Conservation (phyloP, 164 flowering plant genomes). For the Chimonanthus praecox region DNA sequence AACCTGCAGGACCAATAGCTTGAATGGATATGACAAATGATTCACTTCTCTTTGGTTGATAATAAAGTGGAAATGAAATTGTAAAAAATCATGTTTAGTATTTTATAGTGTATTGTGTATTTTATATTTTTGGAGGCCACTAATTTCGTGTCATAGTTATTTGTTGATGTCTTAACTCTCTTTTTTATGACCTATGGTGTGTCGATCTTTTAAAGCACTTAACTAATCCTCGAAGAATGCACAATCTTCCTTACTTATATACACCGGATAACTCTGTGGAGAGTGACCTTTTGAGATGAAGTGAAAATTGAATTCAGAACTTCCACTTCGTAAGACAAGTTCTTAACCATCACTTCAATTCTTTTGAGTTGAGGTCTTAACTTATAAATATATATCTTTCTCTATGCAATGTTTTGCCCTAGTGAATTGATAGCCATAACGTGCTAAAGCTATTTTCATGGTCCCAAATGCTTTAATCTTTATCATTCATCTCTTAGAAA, state of each 20-base stretch:
- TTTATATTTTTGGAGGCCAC: not conserved
- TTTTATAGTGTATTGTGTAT: not conserved
- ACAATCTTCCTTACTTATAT: too few species aligned
- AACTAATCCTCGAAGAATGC: too few species aligned
- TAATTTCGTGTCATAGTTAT: not conserved
- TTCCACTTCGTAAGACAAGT: too few species aligned
- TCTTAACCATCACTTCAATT: too few species aligned
- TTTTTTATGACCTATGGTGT: too few species aligned
- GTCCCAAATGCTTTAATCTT: not conserved
- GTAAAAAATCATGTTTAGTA: too few species aligned
- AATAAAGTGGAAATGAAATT: not conserved
- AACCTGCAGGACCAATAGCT: not conserved
- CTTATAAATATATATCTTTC: too few species aligned
- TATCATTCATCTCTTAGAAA: conserved; percentile 1
- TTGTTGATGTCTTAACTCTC: too few species aligned
- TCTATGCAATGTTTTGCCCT: not conserved
- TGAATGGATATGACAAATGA: not conserved
- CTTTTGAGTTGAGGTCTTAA: too few species aligned
- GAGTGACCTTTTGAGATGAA: too few species aligned
- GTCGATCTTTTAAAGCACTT: not conserved
- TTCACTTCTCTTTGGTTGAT: not conserved
- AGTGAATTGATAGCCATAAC: not conserved
- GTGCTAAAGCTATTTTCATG: conserved; percentile 3
- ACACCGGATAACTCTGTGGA: too few species aligned
- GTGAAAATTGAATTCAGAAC: too few species aligned